Base-by-base conservation (phyloP, 768 basidiomycete genomes). In the Psilocybe cyanescens region DNA sequence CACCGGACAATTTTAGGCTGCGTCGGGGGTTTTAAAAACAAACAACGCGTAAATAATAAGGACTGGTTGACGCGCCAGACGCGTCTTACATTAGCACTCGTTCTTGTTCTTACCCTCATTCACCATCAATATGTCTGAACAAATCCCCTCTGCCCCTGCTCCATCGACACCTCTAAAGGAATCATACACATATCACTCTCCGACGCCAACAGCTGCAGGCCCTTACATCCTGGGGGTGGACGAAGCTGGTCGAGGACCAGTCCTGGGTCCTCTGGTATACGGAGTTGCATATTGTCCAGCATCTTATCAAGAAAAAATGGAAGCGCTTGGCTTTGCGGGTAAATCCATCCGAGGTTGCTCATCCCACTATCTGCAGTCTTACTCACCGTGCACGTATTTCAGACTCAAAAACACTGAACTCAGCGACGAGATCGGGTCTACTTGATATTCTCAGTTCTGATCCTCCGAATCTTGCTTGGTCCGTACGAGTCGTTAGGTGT, bases 141-240 rank as follows among this genome's bases (percentile, higher is more conserved):
- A 68, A 30, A 68, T 87, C 12, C 86, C 88, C 5, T 91, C 91
- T 4, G 82, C 85, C 1, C 83, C 84, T 24, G 81, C 81, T 14
- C 83, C 85, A 8, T 84, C 84, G 2, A 76, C 72, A 0, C 84
- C 90, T 0, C 79, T 93, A 33, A 80, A 78, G 4, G 79, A 83
- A 8, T 92, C 93, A 0, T 94, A 94, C 70, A 89, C 91, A 0
- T 87, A 91, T 70, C 90, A 93, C 71, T 91, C 91, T 0, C 81
- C 86, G 1, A 83, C 72, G 0, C 92, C 93, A 2, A 89, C 88
- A 0, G 83, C 86, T 0, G 59, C 74, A 1, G 93, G 93, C 0
- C 90, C 91, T 0, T 97, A 96, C 77, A 93, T 98, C 52, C 89
- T 99, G 53, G 97, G 97, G 24, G 95, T 99, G n/a, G 97, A 99